Conservation (phyloP, 257 asterid species). For the Lantana camara region DNA sequence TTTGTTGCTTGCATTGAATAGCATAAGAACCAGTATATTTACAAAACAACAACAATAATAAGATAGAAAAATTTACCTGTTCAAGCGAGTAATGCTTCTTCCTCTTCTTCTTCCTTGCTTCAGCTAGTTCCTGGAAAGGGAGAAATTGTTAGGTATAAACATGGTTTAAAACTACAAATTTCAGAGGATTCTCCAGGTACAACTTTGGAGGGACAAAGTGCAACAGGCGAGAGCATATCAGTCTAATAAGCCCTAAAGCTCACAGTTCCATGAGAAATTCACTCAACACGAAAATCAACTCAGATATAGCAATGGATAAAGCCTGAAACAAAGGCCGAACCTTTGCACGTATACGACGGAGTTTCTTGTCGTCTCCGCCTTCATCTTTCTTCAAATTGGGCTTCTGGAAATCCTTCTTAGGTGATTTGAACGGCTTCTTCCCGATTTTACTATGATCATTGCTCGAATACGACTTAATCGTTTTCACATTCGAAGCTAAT, state of each 20-base stretch:
- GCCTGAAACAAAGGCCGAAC: slow-evolving; percentile 34
- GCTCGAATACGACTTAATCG: slow-evolving; percentile 37
- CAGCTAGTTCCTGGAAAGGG: slow-evolving; percentile 59
- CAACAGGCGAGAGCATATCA: background rate
- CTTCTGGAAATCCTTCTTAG: slow-evolving; percentile 34
- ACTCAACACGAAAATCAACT: background rate
- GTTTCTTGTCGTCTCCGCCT: slow-evolving; percentile 43
- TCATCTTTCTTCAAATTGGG: slow-evolving; percentile 40
- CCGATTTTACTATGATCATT: slow-evolving; percentile 32
- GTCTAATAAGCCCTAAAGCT: background rate
- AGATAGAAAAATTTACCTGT: slow-evolving; percentile 49
- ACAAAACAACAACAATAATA: background rate
- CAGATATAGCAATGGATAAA: background rate
- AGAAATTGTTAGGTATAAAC: slow-evolving; percentile 15
- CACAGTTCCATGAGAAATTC: background rate
- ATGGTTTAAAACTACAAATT: background rate
- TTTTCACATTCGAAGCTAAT: slow-evolving; percentile 35
- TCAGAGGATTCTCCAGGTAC: background rate
- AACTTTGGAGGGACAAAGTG: background rate
- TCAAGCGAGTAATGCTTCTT: slow-evolving; percentile 88
- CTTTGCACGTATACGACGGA: slow-evolving; percentile 70
- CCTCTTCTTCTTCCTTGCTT: slow-evolving; percentile 87
- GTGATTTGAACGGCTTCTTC: slow-evolving; percentile 41
- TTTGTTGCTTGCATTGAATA: slow-evolving; percentile 4
- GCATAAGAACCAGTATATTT: background rate